Percentiles rank a stretch among this genome's conserved stretches.
phyloP scores from a whole-genome alignment of 768 basidiomycete genomes.

The Chalciporus piperatus region DNA sequence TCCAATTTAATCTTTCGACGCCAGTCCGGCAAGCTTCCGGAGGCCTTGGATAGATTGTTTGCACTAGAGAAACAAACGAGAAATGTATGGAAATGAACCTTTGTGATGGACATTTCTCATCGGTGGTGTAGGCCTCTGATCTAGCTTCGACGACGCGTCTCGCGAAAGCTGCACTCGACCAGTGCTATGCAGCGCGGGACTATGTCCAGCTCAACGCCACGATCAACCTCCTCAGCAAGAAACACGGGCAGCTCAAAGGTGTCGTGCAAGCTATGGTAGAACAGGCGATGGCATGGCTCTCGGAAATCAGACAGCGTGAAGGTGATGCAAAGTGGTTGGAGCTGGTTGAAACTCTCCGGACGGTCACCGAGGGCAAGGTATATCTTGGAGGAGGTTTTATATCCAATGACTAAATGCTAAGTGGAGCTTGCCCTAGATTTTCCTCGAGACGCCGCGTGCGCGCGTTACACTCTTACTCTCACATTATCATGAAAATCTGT shows the following conservation, averaged over 20 bases:
- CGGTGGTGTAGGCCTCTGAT: constrained; percentile 77
- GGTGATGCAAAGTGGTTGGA: constrained; percentile 81
- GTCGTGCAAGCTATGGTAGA: constrained; percentile 92
- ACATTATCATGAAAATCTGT: constrained; percentile 75
- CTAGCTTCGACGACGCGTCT: constrained; percentile 86
- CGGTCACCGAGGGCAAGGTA: constrained; percentile 96
- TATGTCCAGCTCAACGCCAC: constrained; percentile 68
- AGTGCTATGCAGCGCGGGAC: constrained; percentile 71
- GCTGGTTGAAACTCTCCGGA: constrained; percentile 83
- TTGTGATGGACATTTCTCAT: not conserved
- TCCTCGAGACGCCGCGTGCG: constrained; percentile 93
- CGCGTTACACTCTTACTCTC: constrained; percentile 88
- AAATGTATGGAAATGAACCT: constrained; percentile 59
- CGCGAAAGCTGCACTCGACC: constrained; percentile 66
- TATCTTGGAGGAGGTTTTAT: constrained; percentile 20
- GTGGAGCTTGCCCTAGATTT: constrained; percentile 57
- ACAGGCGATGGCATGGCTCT: constrained; percentile 76
- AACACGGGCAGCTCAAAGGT: constrained; percentile 94
- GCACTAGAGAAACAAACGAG: constrained; percentile 92
- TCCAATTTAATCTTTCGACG: constrained; percentile 8
- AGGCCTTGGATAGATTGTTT: constrained; percentile 87
- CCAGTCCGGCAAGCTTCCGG: constrained; percentile 79
- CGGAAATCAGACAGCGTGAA: constrained; percentile 64
- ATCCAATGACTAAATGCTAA: constrained; percentile 2
- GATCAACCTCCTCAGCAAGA: constrained; percentile 77